A percentile compares a stretch with the other conserved stretches of the same genome.
phyloP scores from a whole-genome alignment of 495 filamentous ascomycete species.

The Daldinia decipiens region DNA sequence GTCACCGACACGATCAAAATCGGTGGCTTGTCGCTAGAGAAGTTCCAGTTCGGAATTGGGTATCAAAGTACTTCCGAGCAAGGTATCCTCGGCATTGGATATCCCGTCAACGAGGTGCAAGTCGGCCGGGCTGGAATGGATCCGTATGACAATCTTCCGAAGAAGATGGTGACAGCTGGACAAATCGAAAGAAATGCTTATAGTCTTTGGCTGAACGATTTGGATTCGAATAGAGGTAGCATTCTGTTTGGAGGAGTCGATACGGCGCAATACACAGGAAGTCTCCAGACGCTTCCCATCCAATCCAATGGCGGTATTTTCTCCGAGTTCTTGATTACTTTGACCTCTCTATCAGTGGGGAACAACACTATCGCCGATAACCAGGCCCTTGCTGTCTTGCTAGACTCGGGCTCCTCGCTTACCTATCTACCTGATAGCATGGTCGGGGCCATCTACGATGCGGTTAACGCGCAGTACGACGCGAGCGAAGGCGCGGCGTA shows the following conservation, averaged over 20 bases:
- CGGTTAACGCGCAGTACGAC: conserved; percentile 72
- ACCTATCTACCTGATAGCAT: conserved; percentile 84
- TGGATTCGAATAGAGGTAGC: conserved; percentile 76
- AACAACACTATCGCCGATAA: conserved; percentile 61
- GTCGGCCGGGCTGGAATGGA: conserved; percentile 66
- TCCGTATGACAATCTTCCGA: conserved; percentile 82
- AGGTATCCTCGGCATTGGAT: conserved; percentile 94
- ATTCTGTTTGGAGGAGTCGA: conserved; percentile 95
- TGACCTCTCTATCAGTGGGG: conserved; percentile 66
- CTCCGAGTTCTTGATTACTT: conserved; percentile 82
- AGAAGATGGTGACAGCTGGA: conserved; percentile 73
- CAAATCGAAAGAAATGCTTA: conserved; percentile 84
- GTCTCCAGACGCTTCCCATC: conserved; percentile 80
- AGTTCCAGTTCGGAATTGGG: conserved; percentile 88
- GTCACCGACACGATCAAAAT: conserved; percentile 80
- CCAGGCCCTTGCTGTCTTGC: conserved; percentile 74
- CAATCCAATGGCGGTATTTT: conserved; percentile 66
- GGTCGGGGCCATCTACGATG: conserved; percentile 69
- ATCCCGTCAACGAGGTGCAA: conserved; percentile 81
- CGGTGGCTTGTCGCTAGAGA: conserved; percentile 66
- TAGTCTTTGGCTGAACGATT: conserved; percentile 88
- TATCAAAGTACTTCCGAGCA: conserved; percentile 75
- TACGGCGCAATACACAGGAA: conserved; percentile 76
- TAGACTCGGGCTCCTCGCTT: conserved; percentile 93
- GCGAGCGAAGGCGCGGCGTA: conserved; percentile 66